These are phyloP conservation scores for Umbelopsis vinacea DNA, from an alignment of 192 early-diverging fungal genomes.

Conservation along the genomic window DNA sequence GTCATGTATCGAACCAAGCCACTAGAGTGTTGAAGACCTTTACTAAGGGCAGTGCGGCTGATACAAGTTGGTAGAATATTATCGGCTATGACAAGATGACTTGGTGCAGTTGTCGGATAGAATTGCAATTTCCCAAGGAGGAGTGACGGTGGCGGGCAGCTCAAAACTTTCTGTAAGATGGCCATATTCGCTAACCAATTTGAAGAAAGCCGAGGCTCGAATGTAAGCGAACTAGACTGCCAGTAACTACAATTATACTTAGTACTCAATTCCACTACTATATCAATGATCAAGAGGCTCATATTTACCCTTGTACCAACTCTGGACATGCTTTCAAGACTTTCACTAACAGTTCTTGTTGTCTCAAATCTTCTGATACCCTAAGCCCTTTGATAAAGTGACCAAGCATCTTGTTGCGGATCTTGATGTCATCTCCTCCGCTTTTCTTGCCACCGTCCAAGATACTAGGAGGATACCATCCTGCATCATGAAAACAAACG, in stretches of 20 bases:
- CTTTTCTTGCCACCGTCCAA: conserved; percentile 28
- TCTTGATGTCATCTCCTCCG: conserved; percentile 34
- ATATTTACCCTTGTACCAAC: conserved; percentile 68
- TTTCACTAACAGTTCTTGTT: conserved; percentile 68
- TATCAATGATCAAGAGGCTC: neutral
- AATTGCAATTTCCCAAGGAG: conserved; percentile 44
- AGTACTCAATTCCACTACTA: neutral
- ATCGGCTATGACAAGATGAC: conserved; percentile 58
- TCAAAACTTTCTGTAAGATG: conserved; percentile 69
- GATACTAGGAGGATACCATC: conserved; percentile 72
- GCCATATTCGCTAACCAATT: conserved; percentile 84
- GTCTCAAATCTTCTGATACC: conserved; percentile 65
- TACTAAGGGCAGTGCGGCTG: conserved; percentile 54
- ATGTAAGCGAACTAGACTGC: conserved; percentile 59
- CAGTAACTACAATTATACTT: conserved; percentile 57
- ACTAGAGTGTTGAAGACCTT: conserved; percentile 69
- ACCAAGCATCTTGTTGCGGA: conserved; percentile 60
- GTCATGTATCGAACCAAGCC: conserved; percentile 67
- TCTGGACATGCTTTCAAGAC: conserved; percentile 75
- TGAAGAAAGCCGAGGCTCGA: conserved; percentile 72
- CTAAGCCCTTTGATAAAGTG: conserved; percentile 62
- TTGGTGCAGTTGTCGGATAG: conserved; percentile 58
- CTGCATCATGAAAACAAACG: conserved; percentile 74
- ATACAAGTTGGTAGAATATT: conserved; percentile 70
- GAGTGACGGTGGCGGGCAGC: conserved; percentile 66